These are phyloP conservation scores for Suillus luteus DNA, from an alignment of 768 basidiomycete genomes.

Conservation along the genomic window DNA sequence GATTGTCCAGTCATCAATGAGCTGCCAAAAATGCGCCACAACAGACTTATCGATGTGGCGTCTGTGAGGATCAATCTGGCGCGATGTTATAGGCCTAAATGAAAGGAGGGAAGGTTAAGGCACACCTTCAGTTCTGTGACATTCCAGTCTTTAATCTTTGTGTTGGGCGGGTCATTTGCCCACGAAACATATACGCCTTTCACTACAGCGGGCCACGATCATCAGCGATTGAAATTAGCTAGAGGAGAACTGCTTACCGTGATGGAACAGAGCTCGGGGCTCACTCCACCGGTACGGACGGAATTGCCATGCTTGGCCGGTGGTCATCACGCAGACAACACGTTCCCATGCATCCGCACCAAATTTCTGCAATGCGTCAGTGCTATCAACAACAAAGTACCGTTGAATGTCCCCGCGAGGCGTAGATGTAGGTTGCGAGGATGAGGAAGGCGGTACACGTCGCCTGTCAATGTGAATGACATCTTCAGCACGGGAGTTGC, in stretches of 20 bases:
- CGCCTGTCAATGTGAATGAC: constrained; percentile 86
- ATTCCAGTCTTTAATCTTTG: constrained; percentile 94
- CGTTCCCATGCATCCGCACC: constrained; percentile 94
- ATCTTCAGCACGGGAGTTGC: constrained; percentile 77
- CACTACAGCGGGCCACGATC: constrained; percentile 47
- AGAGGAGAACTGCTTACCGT: constrained; percentile 55
- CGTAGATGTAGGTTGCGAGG: constrained; percentile 20
- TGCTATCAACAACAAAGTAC: constrained; percentile 90
- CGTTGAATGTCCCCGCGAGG: constrained; percentile 46
- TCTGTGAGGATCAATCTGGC: constrained; percentile 84
- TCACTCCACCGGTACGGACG: constrained; percentile 96
- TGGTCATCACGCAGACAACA: constrained; percentile 97
- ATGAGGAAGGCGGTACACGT: constrained; percentile 49
- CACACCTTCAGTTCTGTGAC: constrained; percentile 89
- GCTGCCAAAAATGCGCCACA: constrained; percentile 96
- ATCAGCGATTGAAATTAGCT: not conserved
- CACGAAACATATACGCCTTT: constrained; percentile 96
- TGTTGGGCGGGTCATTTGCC: constrained; percentile 88
- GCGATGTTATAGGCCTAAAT: not conserved
- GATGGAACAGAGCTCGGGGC: constrained; percentile 88
- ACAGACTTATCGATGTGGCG: constrained; percentile 94
- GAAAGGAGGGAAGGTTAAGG: constrained; percentile 3
- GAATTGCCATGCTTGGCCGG: constrained; percentile 99
- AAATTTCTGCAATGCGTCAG: constrained; percentile 91
- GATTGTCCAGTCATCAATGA: constrained; percentile 82